Conservation (phyloP, 2,329 filamentous ascomycete genomes). For the Gremmenia infestans region DNA sequence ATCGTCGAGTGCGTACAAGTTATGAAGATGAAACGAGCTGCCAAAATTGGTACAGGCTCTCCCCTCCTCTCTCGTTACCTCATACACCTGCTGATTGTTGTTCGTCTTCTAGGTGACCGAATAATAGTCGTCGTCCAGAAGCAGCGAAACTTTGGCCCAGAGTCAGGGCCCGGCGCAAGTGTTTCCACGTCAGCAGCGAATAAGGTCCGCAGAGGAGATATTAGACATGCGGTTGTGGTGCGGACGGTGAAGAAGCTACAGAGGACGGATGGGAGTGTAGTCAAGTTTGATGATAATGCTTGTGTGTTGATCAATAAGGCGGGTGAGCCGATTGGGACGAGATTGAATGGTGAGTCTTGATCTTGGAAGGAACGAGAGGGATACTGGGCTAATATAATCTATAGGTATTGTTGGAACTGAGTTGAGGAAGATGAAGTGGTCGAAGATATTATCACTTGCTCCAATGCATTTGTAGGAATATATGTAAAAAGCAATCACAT, state of each 20-base stretch:
- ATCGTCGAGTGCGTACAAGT: conserved; percentile 95
- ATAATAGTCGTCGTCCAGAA: conserved; percentile 98
- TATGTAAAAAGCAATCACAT: conserved; percentile 12
- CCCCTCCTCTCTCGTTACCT: conserved; percentile 1
- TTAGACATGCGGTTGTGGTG: conserved; percentile 92
- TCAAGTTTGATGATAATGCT: conserved; percentile 96
- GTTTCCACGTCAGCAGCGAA: conserved; percentile 70
- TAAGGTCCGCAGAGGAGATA: conserved; percentile 95
- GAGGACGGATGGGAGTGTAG: conserved; percentile 80
- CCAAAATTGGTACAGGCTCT: conserved; percentile 70
- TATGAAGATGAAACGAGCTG: conserved; percentile 82
- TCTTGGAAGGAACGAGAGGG: not conserved
- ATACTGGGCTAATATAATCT: conserved; percentile 11
- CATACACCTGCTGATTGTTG: not conserved
- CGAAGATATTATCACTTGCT: conserved; percentile 94
- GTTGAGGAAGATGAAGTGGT: conserved; percentile 90
- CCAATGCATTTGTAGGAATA: conserved; percentile 65
- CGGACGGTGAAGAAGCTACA: conserved; percentile 85
- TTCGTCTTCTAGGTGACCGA: conserved; percentile 65
- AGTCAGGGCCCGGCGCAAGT: conserved; percentile 65
- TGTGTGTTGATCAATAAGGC: conserved; percentile 97
- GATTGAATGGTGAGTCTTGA: conserved; percentile 65
- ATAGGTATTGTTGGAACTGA: conserved; percentile 84
- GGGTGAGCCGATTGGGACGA: conserved; percentile 88
- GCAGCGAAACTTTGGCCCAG: conserved; percentile 71